These are phyloP conservation scores for Peronospora belbahrii DNA, from an alignment of 352 stramenopile species.

Conservation along the genomic window DNA sequence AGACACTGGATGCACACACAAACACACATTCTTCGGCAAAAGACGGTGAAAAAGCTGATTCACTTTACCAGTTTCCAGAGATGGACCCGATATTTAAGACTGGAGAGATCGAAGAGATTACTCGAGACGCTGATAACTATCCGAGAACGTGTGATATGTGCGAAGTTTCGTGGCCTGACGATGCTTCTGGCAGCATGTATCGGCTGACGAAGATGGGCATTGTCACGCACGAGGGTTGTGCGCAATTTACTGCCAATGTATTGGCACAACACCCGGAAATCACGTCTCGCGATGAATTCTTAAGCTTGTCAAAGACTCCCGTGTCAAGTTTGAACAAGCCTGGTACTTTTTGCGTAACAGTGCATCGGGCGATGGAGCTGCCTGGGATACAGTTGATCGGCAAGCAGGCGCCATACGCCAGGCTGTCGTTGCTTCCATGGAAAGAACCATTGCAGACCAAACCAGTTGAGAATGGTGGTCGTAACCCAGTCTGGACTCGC, in stretches of 20 bases:
- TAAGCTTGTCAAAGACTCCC: conserved; percentile 37
- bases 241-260: conserved; percentile 68
- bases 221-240: conserved; percentile 63
- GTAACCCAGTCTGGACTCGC: conserved; percentile 64
- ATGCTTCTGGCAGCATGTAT: conserved; percentile 47
- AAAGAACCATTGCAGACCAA: conserved; percentile 82
- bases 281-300: conserved; percentile 41
- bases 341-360: conserved; percentile 67
- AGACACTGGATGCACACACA: conserved; percentile 57
- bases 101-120: conserved; percentile 46
- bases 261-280: conserved; percentile 52
- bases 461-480: conserved; percentile 57
- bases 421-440: conserved; percentile 71
- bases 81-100: conserved; percentile 69
- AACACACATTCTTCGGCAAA: conserved; percentile 22
- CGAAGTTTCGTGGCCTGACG: conserved; percentile 77
- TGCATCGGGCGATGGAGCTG: conserved; percentile 66
- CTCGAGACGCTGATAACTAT: conserved; percentile 3
- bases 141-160: conserved; percentile 65
- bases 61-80: conserved; percentile 52
- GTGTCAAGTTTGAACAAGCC: conserved; percentile 49
- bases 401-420: conserved; percentile 62
- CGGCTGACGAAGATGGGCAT: conserved; percentile 40
- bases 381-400: conserved; percentile 56
- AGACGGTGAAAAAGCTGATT: conserved; percentile 33